Percentiles rank a stretch among this genome's conserved stretches.
Conservation (phyloP, 805 yeast species). For the Wickerhamiella azymoides region DNA sequence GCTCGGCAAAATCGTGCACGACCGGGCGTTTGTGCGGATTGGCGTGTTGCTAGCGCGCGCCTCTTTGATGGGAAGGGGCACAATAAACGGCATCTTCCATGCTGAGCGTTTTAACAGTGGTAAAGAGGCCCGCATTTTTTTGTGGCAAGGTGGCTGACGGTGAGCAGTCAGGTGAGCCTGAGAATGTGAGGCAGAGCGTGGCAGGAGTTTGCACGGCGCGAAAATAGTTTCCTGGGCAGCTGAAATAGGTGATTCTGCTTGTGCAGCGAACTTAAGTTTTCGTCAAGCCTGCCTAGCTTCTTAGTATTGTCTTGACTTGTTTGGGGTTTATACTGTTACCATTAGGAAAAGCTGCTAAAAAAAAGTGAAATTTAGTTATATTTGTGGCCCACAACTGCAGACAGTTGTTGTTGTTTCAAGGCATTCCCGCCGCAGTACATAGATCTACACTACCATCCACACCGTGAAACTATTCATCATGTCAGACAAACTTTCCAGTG, state of each 20-base stretch:
- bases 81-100: slow-evolving; percentile 69
- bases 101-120: slow-evolving; percentile 28
- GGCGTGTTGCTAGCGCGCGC: slow-evolving; percentile 73
- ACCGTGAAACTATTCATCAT: not conserved
- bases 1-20: slow-evolving; percentile 89
- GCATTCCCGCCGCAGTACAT: not conserved
- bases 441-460: not conserved
- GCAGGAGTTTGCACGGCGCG: too few relatives aligned
- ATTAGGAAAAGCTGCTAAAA: too few relatives aligned
- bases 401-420: not conserved
- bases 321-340: too few relatives aligned
- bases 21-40: slow-evolving; percentile 87
- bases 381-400: too few relatives aligned
- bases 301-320: too few relatives aligned
- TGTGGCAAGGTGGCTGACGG: not conserved
- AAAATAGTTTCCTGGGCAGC: too few relatives aligned
- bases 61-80: slow-evolving; percentile 82
- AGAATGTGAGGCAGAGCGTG: not conserved
- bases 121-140: slow-evolving; percentile 24
- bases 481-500: slow-evolving; percentile 1
- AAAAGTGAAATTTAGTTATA: too few relatives aligned
- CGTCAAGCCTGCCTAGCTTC: too few relatives aligned
- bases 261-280: too few relatives aligned
- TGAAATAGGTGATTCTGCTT: too few relatives aligned
- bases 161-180: slow-evolving; percentile 21